These are phyloP conservation scores for Eucalyptus brandiana DNA, from an alignment of 345 rosid species.

Conservation along the genomic window DNA sequence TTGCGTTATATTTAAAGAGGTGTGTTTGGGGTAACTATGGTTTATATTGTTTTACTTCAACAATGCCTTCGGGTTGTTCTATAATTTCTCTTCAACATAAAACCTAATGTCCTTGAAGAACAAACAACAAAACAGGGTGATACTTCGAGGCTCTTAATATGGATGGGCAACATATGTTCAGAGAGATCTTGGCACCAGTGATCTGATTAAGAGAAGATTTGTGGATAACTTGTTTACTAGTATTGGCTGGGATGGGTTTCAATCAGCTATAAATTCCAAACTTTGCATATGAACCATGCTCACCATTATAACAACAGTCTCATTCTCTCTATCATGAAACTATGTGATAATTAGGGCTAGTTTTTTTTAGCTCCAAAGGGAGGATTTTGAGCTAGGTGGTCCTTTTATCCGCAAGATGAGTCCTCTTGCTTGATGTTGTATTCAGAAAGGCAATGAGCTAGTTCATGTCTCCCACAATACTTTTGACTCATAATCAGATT, in stretches of 20 bases:
- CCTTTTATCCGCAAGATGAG: too few relatives aligned
- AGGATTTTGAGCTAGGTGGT: too few relatives aligned
- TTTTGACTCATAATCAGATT: too few relatives aligned
- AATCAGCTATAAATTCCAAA: neutral
- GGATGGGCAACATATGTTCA: neutral
- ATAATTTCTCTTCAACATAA: too few relatives aligned
- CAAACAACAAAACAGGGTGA: neutral
- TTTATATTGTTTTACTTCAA: too few relatives aligned
- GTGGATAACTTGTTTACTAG: neutral
- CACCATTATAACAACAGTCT: neutral
- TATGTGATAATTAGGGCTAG: too few relatives aligned
- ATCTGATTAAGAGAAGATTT: neutral
- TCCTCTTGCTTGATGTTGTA: too few relatives aligned
- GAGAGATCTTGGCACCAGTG: neutral
- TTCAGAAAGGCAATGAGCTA: too few relatives aligned
- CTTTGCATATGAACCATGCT: neutral
- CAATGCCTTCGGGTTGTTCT: too few relatives aligned
- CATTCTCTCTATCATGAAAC: neutral
- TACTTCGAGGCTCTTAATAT: neutral
- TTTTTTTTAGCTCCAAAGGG: too few relatives aligned
- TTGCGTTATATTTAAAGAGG: neutral
- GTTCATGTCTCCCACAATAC: too few relatives aligned
- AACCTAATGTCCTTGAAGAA: too few relatives aligned
- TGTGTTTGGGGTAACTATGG: neutral
- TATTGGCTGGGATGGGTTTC: neutral